Base-by-base conservation (phyloP, 2,329 filamentous ascomycete species). In the Nigrospora oryzae region DNA sequence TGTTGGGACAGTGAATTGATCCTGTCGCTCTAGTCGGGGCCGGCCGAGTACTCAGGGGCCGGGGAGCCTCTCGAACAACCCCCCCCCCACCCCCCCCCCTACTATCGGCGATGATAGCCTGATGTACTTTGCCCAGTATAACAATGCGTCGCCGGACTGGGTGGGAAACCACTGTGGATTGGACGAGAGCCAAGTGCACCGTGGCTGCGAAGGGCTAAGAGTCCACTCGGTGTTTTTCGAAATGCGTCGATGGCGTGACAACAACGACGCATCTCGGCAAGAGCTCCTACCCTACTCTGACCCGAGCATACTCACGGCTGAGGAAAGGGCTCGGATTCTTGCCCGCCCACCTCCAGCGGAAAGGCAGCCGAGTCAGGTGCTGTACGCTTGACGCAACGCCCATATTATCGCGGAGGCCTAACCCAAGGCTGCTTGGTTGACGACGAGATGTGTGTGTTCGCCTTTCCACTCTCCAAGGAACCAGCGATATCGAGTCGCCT, bases 101-200 rank as follows among this genome's bases (percentile, higher is more conserved):
- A 61, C 68, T 15, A 66, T 61, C 14, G 59, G 63, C 37, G 62
- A 67, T 43, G 59, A 63, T 47, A 56, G 65, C 13, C 51, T 65
- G 11, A 58, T 65, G 31, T 68, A 65, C 50, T 67, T 69, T 50
- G 66, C 65, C 32, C 56, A 56, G 40, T 67, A 66, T 43, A 63
- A 58, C 3, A 67, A 62, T 44, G 59, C 61, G 10, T 67, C 64
- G 3, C 49, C 67, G 2, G 65, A 65, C 3, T 55, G 55, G 40
- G 60, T 67, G 40, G 68, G 68, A 49, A 67, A 66, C 39, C 54
- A 69, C 11, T 68, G 63, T 69, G n/a, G 60, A 65, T 39, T 69
- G 66, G 66, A 64, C 63, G 30, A 56, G 63, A 23, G 51, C 58
- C 4, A 57, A 54, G 15, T 62, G 63, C 11, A 47, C 65, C 7